phyloP scores from a whole-genome alignment of 345 rosid genomes.

The Corchorus olitorius region DNA sequence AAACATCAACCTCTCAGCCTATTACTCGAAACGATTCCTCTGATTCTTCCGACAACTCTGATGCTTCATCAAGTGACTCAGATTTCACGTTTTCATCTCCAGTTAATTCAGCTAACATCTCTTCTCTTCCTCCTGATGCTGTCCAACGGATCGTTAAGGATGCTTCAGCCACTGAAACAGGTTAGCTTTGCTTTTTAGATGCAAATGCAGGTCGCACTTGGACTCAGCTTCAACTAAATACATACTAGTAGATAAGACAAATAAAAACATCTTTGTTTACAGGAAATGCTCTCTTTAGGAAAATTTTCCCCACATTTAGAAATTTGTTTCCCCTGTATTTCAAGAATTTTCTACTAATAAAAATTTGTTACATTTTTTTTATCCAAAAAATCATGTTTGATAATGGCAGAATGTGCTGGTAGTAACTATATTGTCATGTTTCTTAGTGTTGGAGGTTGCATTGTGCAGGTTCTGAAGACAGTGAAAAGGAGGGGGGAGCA shows the following conservation, averaged over 20 bases:
- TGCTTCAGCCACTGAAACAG: slow-evolving; percentile 54
- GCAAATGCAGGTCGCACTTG: slow-evolving; percentile 21
- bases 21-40: slow-evolving; percentile 44
- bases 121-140: slow-evolving; percentile 36
- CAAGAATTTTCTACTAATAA: background rate
- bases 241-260: background rate
- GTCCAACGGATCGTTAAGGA: slow-evolving; percentile 57
- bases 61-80: slow-evolving; percentile 64
- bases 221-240: background rate
- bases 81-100: slow-evolving; percentile 76
- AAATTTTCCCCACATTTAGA: slow-evolving; percentile 11
- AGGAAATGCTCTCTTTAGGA: background rate
- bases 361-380: background rate
- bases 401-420: slow-evolving; percentile 17
- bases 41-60: slow-evolving; percentile 61
- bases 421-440: background rate
- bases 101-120: slow-evolving; percentile 28
- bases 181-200: slow-evolving; percentile 37
- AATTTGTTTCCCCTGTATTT: background rate
- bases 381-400: slow-evolving; percentile 14
- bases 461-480: slow-evolving; percentile 63
- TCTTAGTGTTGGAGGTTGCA: slow-evolving; percentile 26
- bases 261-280: background rate
- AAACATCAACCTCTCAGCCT: slow-evolving; percentile 45
- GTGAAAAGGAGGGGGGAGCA: slow-evolving; percentile 69